These are phyloP conservation scores for Penicillium polonicum DNA, from an alignment of 2,329 filamentous ascomycete species.

Conservation along the genomic window DNA sequence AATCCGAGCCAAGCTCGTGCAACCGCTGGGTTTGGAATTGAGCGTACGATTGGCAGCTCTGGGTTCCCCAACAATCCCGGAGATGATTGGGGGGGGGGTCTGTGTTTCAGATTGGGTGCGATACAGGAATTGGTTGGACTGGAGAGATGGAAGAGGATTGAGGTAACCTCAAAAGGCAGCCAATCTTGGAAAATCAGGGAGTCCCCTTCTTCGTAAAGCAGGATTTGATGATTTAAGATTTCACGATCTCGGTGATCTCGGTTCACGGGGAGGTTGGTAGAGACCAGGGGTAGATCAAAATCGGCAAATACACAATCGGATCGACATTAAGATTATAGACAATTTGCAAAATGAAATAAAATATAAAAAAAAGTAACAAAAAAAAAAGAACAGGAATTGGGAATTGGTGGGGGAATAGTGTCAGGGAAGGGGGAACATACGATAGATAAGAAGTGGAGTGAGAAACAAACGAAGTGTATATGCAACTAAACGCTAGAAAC, in stretches of 20 bases:
- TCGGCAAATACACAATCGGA: not conserved
- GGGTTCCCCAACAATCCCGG: constrained; percentile 16
- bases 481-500: constrained; percentile 11
- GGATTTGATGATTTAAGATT: constrained; percentile 1
- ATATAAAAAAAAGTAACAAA: constrained; percentile 6
- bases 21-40: constrained; percentile 20
- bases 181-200: not conserved
- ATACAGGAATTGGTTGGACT: constrained; percentile 21
- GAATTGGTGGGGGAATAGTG: constrained; percentile 2
- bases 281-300: constrained; percentile 3
- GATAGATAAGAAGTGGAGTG: constrained; percentile 24
- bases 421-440: constrained; percentile 17
- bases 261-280: not conserved
- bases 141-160: constrained; percentile 12
- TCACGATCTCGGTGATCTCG: not conserved
- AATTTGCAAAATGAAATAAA: constrained; percentile 1
- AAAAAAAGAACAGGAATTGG: constrained; percentile 8
- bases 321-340: constrained; percentile 13
- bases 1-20: constrained; percentile 25
- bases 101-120: constrained; percentile 28
- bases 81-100: constrained; percentile 21
- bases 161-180: constrained; percentile 14
- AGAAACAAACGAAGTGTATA: constrained; percentile 12
- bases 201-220: not conserved
- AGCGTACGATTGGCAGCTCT: constrained; percentile 24